These are phyloP conservation scores for Aspergillus sp. DNA, from an alignment of 2,329 filamentous ascomycete genomes.

Conservation along the genomic window DNA sequence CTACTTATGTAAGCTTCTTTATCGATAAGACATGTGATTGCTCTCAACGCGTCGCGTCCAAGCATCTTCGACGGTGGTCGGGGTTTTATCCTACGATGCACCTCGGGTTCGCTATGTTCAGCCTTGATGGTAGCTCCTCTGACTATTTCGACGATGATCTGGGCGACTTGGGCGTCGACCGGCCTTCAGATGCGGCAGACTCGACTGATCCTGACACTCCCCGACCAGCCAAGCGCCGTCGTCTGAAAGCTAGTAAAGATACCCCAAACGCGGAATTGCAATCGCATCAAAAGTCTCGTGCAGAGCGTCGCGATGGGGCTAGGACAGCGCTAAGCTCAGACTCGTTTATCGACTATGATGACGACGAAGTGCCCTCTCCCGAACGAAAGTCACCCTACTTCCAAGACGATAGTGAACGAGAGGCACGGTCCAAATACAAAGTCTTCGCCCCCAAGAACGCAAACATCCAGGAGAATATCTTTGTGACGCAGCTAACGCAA, in stretches of 20 bases:
- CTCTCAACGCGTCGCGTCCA: slow-evolving; percentile 19
- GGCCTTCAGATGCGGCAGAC: slow-evolving; percentile 18
- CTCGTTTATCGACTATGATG: slow-evolving; percentile 21
- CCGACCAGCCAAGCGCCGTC: slow-evolving; percentile 39
- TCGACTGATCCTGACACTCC: slow-evolving; percentile 20
- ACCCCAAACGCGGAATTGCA: background rate
- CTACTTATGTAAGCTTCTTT: background rate
- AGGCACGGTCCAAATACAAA: slow-evolving; percentile 37
- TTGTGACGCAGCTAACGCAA: slow-evolving; percentile 52
- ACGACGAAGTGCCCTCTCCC: slow-evolving; percentile 22
- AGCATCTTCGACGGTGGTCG: background rate
- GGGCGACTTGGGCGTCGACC: slow-evolving; percentile 32
- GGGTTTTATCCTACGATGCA: background rate
- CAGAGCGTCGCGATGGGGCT: slow-evolving; percentile 15
- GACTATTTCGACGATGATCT: slow-evolving; percentile 35
- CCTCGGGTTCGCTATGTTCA: slow-evolving; percentile 30
- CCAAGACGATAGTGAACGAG: slow-evolving; percentile 23
- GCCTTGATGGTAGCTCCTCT: slow-evolving; percentile 28
- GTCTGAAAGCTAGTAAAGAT: slow-evolving; percentile 25
- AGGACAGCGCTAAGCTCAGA: slow-evolving; percentile 21
- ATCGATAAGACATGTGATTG: slow-evolving; percentile 5
- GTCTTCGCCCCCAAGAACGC: slow-evolving; percentile 46
- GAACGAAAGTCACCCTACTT: slow-evolving; percentile 15
- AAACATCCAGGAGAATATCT: slow-evolving; percentile 46
- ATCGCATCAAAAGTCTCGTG: background rate